Base-by-base conservation (phyloP, 2,329 filamentous ascomycete species). In the Colletotrichum somersetense region DNA sequence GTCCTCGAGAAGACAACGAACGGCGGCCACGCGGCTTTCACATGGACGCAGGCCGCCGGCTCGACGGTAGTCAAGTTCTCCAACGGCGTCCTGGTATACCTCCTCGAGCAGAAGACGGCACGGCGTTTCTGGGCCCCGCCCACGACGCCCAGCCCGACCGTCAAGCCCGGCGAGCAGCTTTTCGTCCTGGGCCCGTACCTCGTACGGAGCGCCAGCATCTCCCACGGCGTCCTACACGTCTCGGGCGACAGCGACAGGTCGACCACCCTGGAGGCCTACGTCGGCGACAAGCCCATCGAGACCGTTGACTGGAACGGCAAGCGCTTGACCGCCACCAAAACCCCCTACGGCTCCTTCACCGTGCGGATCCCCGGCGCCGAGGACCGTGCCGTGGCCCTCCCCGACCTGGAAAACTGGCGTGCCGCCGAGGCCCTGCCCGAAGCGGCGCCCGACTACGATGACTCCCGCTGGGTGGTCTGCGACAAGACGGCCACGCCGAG, bases 391-490 rank as follows among this genome's bases (percentile, higher is more conserved):
- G 73, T 93, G 53, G 76, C 78, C 1, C 75, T 94, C 1, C 92
- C 92, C 0, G 65, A 78, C 16, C 83, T 95, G 3, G 82, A 84
- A 20, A 80, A 87, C 1, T 96, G 93, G 93, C 90, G 90, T 77
- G 90, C 89, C 68, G 77, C 93, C 26, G 90, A 96, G 78, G 88
- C 88, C 0, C 87, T 96, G 0, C 93, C 93, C 0, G 93, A 96
- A 78, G 83, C 93, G 10, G 79, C 87, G 61, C 74, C 84, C 0
- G 80, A 80, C 1, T 96, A 94, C 76, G 89, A 93, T 65, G 93
- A 96, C 78, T 87, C 87, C 5, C 80, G 81, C 12, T 96, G 93
- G 93, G 85, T 85, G 0, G 75, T 78, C 0, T 92, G 92, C 1
- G 82, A 91, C 73, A 83, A 89, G 8, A 84, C 82, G 1, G 85